Evolutionary conservation across 2,329 filamentous ascomycete species (phyloP), one percentile per base, ranked within the genome.

Genomic region (Corinectria fuckeliana): DNA sequence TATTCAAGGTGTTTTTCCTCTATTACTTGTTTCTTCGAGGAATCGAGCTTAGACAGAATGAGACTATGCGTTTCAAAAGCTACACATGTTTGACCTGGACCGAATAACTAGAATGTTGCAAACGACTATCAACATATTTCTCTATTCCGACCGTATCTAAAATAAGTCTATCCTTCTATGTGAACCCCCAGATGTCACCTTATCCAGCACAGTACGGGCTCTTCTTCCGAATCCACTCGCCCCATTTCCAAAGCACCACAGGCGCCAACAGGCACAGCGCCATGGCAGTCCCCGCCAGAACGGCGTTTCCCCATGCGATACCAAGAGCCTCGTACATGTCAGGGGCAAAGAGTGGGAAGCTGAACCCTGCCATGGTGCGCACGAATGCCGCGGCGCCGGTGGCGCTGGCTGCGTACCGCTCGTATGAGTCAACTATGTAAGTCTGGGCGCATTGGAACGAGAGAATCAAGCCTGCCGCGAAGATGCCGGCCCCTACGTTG

Each of bases 401-500:
- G 0, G 76, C 75, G 7, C 73, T 76, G 2, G 76, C 76, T 0
- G 75, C 72, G 51, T 74, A 75, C 28, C 70, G 67, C 50, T 73
- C 73, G 57, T 77, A 78, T 5, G 82, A 83, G 44, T 88, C 85
- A 10, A 86, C 80, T 2, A 87, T 77, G 55, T 88, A 88, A 0
- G 84, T 84, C 63, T 85, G 82, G 30, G 83, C 80, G 21, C 83
- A 83, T 70, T 85, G 83, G 61, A 87, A 89, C 0, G 80, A 77
- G 0, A 84, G 77, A 45, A 87, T 82, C 52, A 85, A 80, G 0
- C 85, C 85, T 1, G 80, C 73, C 0, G 84, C 64, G 16, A 78
- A 73, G 1, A 77, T 69, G 0, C 65, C 74, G 7, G 83, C 82
- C 1, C 86, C 87, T 32, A 88, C 77, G 58, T 88, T 86, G 0